Evolutionary conservation across 1,139 yeast species (phyloP).

Genomic region (Geotrichum australiense): DNA sequence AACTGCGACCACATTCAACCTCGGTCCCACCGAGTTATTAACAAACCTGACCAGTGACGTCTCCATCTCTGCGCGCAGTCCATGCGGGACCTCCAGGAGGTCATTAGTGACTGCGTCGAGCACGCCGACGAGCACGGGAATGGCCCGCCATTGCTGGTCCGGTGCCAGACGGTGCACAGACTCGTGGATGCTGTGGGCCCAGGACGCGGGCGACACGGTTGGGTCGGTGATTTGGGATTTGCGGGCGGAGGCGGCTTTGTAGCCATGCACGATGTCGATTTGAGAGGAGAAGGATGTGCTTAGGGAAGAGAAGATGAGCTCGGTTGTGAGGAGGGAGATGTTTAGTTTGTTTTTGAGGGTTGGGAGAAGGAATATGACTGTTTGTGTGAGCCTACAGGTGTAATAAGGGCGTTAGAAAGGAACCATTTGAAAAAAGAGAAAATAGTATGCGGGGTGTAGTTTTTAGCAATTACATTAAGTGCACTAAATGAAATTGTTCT

Average conservation of each 20-base stretch:
- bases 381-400: constrained; percentile 37
- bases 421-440: constrained; percentile 4
- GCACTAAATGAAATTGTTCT: too few species aligned
- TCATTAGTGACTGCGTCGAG: constrained; percentile 35
- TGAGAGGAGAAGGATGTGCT: constrained; percentile 10
- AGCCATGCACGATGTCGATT: constrained; percentile 32
- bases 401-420: not conserved
- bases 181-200: constrained; percentile 42
- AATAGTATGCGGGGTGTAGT: too few species aligned
- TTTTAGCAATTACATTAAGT: too few species aligned
- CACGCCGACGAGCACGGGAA: constrained; percentile 53
- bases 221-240: constrained; percentile 59
- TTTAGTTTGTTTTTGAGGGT: constrained; percentile 53
- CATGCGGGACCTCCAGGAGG: constrained; percentile 2
- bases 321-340: constrained; percentile 44
- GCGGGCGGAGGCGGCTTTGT: constrained; percentile 40
- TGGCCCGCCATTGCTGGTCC: constrained; percentile 44
- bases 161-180: constrained; percentile 16
- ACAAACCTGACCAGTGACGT: constrained; percentile 18
- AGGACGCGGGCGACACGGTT: constrained; percentile 46
- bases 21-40: constrained; percentile 7
- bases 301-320: constrained; percentile 40
- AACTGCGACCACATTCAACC: not conserved
- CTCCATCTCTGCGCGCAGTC: constrained; percentile 16
- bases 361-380: constrained; percentile 55